These are phyloP conservation scores for Capsicum pubescens DNA, from an alignment of 257 asterid genomes.

Conservation along the genomic window DNA sequence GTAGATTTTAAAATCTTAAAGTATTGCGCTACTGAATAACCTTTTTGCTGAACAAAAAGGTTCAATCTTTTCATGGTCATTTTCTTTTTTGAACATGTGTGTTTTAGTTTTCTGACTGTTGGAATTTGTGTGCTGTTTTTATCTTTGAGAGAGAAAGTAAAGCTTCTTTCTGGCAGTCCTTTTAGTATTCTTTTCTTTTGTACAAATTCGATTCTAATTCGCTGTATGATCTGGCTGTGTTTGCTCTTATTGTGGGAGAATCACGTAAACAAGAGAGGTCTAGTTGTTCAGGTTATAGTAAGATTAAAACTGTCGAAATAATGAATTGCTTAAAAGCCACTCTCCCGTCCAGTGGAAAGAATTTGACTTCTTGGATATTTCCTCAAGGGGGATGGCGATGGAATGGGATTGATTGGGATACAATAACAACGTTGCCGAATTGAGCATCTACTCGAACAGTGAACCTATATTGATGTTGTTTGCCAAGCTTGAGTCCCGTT, in stretches of 20 bases:
- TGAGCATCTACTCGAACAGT: neutral
- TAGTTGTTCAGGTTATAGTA: neutral
- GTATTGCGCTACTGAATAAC: neutral
- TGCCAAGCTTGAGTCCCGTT: neutral
- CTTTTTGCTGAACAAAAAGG: slow-evolving; percentile 10
- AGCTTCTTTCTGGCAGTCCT: neutral
- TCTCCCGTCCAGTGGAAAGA: neutral
- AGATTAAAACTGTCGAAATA: neutral
- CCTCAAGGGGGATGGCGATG: neutral
- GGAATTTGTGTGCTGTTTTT: neutral
- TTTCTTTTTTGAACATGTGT: neutral
- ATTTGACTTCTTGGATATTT: neutral
- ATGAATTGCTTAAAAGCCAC: neutral
- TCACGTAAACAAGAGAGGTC: neutral
- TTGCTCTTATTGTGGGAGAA: neutral
- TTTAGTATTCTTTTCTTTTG: neutral
- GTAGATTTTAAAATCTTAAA: neutral
- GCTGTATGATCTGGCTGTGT: neutral
- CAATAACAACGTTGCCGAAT: neutral
- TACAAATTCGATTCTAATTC: neutral
- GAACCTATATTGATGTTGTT: neutral
- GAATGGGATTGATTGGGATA: neutral
- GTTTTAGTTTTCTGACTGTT: neutral
- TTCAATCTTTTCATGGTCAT: neutral
- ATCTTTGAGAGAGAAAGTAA: neutral